These are phyloP conservation scores for Capsicum chinense DNA, from an alignment of 257 asterid species.

Conservation along the genomic window DNA sequence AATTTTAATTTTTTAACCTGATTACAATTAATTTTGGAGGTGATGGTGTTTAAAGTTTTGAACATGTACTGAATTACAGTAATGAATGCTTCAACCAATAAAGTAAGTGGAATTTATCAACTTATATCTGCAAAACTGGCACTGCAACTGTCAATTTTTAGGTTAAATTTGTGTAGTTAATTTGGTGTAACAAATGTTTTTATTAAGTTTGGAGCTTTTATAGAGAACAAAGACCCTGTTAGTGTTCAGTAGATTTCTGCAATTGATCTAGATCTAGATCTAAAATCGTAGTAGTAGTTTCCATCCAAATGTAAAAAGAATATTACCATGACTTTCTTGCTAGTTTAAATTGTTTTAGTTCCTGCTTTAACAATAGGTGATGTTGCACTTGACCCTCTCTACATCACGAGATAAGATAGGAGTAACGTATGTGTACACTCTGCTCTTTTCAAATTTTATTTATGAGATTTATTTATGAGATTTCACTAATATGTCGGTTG, in stretches of 20 bases:
- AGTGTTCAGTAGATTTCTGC: slow-evolving; percentile 1
- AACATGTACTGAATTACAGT: background rate
- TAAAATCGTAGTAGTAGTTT: slow-evolving; percentile 33
- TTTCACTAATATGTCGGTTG: no score
- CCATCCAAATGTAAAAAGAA: slow-evolving; percentile 14
- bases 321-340: background rate
- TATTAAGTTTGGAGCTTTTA: slow-evolving; percentile 35
- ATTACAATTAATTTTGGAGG: background rate
- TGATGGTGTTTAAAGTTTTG: slow-evolving; percentile 16
- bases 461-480: no score
- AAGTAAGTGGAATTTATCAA: slow-evolving; percentile 23
- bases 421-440: no score
- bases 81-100: slow-evolving; percentile 19
- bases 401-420: background rate
- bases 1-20: background rate
- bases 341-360: background rate
- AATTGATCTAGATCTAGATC: slow-evolving; percentile 62
- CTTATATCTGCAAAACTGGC: slow-evolving; percentile 17
- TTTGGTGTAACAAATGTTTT: slow-evolving; percentile 37
- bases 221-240: background rate
- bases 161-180: slow-evolving; percentile 13
- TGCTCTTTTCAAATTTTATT: no score
- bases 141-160: slow-evolving; percentile 10
- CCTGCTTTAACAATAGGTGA: background rate
- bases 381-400: background rate